These are phyloP conservation scores for Clavispora asparagi DNA, from an alignment of 805 yeast genomes.

Conservation along the genomic window DNA sequence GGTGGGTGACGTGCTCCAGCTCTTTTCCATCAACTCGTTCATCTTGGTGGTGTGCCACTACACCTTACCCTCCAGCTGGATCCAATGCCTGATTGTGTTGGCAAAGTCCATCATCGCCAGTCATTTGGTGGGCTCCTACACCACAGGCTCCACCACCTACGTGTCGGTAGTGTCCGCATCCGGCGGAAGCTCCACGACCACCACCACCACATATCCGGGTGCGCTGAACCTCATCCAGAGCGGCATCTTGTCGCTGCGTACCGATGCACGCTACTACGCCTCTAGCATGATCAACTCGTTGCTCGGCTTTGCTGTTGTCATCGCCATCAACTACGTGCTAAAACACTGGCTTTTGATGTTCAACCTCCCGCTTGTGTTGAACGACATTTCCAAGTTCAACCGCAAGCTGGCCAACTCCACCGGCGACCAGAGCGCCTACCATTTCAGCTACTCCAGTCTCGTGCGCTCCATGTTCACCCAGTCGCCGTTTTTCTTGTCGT, in stretches of 20 bases:
- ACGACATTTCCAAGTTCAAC: constrained; percentile 1
- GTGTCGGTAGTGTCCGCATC: constrained; percentile 14
- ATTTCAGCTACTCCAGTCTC: neutral
- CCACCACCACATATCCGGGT: constrained; percentile 4
- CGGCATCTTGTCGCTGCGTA: neutral
- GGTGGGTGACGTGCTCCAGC: constrained; percentile 16
- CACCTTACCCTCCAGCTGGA: constrained; percentile 16
- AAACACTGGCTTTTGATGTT: constrained; percentile 4
- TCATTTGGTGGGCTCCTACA: constrained; percentile 23
- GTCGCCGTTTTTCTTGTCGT: constrained; percentile 1
- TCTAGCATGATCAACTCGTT: constrained; percentile 15
- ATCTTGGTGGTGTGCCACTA: constrained; percentile 19
- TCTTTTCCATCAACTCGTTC: constrained; percentile 20
- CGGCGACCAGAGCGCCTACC: neutral
- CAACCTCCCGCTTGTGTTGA: neutral
- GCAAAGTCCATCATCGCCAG: constrained; percentile 28
- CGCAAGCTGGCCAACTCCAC: neutral
- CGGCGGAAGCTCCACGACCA: constrained; percentile 10
- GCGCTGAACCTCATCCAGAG: neutral
- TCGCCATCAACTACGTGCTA: constrained; percentile 17
- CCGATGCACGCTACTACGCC: constrained; percentile 4
- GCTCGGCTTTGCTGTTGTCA: constrained; percentile 18
- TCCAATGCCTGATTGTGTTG: constrained; percentile 20
- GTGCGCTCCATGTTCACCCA: constrained; percentile 1
- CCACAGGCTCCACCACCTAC: constrained; percentile 21